These are phyloP conservation scores for Hymenochaete sp. DNA, from an alignment of 1,284 basidiomycete species.

Conservation along the genomic window DNA sequence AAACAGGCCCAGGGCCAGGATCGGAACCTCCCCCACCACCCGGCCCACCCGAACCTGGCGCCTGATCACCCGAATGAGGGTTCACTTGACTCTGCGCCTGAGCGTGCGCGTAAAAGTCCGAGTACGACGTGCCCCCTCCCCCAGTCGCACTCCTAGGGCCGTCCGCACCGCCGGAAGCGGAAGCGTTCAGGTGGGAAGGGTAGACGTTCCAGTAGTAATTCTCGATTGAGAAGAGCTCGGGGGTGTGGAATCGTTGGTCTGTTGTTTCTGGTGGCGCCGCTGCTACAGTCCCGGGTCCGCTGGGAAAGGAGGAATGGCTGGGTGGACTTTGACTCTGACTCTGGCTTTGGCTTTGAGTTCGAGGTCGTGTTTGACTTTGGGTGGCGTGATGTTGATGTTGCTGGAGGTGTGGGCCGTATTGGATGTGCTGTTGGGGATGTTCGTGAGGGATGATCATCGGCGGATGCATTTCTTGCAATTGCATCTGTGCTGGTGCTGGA, in stretches of 20 bases:
- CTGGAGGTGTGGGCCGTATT: slow-evolving; percentile 1
- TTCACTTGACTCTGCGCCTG: slow-evolving; percentile 2
- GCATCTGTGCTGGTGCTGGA: too few relatives aligned
- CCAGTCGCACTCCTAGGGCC: too few relatives aligned
- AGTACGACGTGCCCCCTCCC: too few relatives aligned
- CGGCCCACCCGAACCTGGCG: neutral
- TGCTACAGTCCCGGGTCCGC: too few relatives aligned
- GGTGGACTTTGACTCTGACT: too few relatives aligned
- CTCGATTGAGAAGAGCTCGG: slow-evolving; percentile 14
- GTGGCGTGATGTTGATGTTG: neutral
- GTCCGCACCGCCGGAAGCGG: too few relatives aligned
- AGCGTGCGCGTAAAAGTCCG: too few relatives aligned
- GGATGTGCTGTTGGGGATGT: slow-evolving; percentile 1
- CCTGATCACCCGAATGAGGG: neutral
- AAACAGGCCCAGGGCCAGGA: too few relatives aligned
- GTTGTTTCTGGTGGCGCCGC: neutral
- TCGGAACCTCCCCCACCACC: too few relatives aligned
- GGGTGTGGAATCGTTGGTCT: slow-evolving; percentile 10
- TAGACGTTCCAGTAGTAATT: slow-evolving; percentile 18
- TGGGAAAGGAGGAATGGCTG: too few relatives aligned
- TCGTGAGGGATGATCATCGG: neutral
- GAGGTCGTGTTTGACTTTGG: neutral
- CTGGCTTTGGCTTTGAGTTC: too few relatives aligned
- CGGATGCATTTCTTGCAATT: slow-evolving; percentile 2
- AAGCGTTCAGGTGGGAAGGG: too few relatives aligned